Evolutionary conservation across 2,329 filamentous ascomycete species (phyloP), one percentile per base, ranked within the genome.

Genomic region (Hypoxylon sp.): DNA sequence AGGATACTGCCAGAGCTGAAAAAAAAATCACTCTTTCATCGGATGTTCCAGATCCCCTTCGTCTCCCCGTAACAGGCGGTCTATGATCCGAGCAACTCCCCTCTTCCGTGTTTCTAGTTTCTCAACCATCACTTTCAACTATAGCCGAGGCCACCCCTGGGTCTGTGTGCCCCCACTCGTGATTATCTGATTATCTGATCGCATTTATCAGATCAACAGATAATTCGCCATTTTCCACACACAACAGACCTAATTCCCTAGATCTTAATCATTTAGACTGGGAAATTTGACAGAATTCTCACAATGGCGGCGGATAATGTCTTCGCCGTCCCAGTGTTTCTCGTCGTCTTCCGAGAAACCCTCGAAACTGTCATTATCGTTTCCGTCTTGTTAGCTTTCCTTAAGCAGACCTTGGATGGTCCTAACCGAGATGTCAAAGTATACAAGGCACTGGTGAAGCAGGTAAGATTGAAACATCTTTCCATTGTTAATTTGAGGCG

Each of bases 301-400:
- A 65, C 21, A 28, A 76, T 75, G 75, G 57, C 73, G 58, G 62
- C 60, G 32, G 62, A 76, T 43, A 59, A 68, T 62, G 75, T 77
- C 56, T 77, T 78, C 60, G 68, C 75, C 36, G 72, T 77, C 34
- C 75, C 76, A 14, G 76, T 97, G 60, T 97, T 97, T 83, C 94
- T 97, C 82, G 92, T 97, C 78, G 90, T 93, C 81, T 96, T 97
- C 78, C 90, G 94, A 76, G 94, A 97, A 82, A 89, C 89, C 45
- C 83, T 97, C 51, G 93, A 97, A 83, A 92, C 91, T 0, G 90
- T 87, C 75, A 93, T 97, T 76, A 92, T 97, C 73, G 89, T 97
- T 69, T 95, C 93, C 0, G 91, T 97, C n/a, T 84, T 97, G 34
- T 86, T 97, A 43, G 89, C 93, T 21, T 97, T 96, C 78, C 82